Evolutionary conservation across 2,329 filamentous ascomycete genomes (phyloP), one percentile per base, ranked within the genome.

Genomic region (Sporothrix mexicana): DNA sequence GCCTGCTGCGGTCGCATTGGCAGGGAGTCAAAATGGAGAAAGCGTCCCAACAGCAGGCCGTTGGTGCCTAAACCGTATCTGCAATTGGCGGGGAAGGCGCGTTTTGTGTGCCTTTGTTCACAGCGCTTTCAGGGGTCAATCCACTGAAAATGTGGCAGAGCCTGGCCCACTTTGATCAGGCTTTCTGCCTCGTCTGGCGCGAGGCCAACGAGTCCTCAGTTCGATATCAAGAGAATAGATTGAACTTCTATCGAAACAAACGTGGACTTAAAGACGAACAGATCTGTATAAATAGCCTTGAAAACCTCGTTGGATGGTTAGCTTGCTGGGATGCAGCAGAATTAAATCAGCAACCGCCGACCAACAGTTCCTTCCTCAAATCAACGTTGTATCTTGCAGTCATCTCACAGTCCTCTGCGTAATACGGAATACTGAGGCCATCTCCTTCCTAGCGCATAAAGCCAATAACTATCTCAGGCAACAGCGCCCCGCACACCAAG

Each of bases 31-130:
- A 67, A 51, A 41, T 41, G 36, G 57, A 25, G 41, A n/a, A 30
- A 25, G n/a, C 9, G n/a, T n/a, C 64, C 43, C 64, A 68, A 68
- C 64, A 68, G 23, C 45, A 47, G 30, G 36, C 15, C 36, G 67
- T 69, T 57, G 67, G 67, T 69, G 67, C 67, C 67, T 69, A 68
- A 69, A 66, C 8, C 3, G 23, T n/a, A 41, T 69, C 66, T 43
- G 25, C 66, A 49, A 55, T 30, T 43, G 17, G 43, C 61, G 20
- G 41, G 20, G 41, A 47, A 45, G 8, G 2, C 1, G 20, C 6
- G 61, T 10, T 47, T 47, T 47, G 4, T 47, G 15, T 47, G 45
- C 15, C 6, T 55, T 55, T 55, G 51, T 23, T 3, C 41, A 25
- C n/a, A 12, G 9, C 20, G 61, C n/a, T 47, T 45, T 25, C 41